These are phyloP conservation scores for Trichoderma semiorbis DNA, from an alignment of 2,329 filamentous ascomycete genomes.

Conservation along the genomic window DNA sequence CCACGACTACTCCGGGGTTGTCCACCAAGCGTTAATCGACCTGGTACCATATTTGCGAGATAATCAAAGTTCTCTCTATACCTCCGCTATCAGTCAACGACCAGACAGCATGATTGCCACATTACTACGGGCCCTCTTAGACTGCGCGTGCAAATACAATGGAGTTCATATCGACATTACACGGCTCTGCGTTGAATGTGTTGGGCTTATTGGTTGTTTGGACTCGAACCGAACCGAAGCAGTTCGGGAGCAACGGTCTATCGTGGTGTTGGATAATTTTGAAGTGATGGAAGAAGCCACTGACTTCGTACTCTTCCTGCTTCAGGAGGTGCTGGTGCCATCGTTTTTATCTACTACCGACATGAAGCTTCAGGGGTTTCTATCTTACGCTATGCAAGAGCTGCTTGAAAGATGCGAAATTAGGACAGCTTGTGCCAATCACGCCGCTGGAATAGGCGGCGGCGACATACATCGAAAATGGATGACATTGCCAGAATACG, in stretches of 20 bases:
- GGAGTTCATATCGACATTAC: conserved; percentile 64
- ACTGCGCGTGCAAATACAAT: conserved; percentile 80
- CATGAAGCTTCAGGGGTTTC: conserved; percentile 80
- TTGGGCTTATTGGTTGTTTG: conserved; percentile 86
- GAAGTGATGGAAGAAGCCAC: conserved; percentile 71
- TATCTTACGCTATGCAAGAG: conserved; percentile 94
- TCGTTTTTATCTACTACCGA: conserved; percentile 90
- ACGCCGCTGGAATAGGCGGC: conserved; percentile 44
- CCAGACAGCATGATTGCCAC: conserved; percentile 70
- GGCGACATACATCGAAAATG: conserved; percentile 69
- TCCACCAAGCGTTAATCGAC: conserved; percentile 76
- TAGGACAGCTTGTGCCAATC: conserved; percentile 49
- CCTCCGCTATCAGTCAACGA: conserved; percentile 76
- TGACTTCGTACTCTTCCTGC: conserved; percentile 78
- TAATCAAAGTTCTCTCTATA: conserved; percentile 76
- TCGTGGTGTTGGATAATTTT: conserved; percentile 87
- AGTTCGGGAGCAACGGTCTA: conserved; percentile 72
- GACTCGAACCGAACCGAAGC: conserved; percentile 88
- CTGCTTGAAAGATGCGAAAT: conserved; percentile 76
- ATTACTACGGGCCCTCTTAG: conserved; percentile 74
- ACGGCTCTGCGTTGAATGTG: conserved; percentile 71
- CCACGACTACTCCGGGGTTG: conserved; percentile 83
- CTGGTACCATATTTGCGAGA: conserved; percentile 67
- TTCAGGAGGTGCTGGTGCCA: conserved; percentile 85
- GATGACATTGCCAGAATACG: conserved; percentile 70